Evolutionary conservation across 2,329 filamentous ascomycete genomes (phyloP).

Genomic region (Colletotrichum sp.): DNA sequence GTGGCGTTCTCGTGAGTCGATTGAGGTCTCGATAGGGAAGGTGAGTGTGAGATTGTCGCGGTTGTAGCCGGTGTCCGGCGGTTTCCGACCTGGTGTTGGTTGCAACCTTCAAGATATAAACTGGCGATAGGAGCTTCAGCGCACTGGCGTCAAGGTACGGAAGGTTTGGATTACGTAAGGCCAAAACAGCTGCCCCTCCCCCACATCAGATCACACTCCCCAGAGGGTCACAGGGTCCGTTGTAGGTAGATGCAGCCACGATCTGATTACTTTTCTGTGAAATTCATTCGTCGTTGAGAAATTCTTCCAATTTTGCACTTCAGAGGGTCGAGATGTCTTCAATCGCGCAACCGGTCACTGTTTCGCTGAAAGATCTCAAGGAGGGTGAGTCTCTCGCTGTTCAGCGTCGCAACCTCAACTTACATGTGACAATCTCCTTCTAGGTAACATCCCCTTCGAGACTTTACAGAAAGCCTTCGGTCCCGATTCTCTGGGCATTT

Average conservation of each 20-base stretch:
- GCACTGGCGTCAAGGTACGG: background rate
- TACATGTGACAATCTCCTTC: constrained; percentile 13
- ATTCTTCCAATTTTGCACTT: background rate
- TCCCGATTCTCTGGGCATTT: constrained; percentile 86
- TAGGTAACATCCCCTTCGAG: constrained; percentile 71
- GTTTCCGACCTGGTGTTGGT: background rate
- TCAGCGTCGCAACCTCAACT: background rate
- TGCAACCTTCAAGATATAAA: background rate
- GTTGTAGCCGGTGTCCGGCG: constrained; percentile 8
- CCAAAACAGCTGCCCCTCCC: background rate
- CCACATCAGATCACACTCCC: background rate
- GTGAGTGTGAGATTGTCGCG: background rate
- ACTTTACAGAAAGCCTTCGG: constrained; percentile 83
- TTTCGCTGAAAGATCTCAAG: constrained; percentile 65
- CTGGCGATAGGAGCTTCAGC: constrained; percentile 2
- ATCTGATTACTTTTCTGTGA: background rate
- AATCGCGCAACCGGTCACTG: constrained; percentile 60
- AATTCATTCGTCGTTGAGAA: background rate
- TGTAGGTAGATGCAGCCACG: background rate
- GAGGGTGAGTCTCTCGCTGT: constrained; percentile 47
- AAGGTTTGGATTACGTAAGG: constrained; percentile 10
- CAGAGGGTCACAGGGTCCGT: background rate
- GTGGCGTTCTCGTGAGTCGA: background rate
- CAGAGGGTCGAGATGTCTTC: constrained; percentile 41
- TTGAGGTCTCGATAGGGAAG: background rate